These are phyloP conservation scores for Platanus orientalis DNA, from an alignment of 164 flowering plant species.

Conservation along the genomic window DNA sequence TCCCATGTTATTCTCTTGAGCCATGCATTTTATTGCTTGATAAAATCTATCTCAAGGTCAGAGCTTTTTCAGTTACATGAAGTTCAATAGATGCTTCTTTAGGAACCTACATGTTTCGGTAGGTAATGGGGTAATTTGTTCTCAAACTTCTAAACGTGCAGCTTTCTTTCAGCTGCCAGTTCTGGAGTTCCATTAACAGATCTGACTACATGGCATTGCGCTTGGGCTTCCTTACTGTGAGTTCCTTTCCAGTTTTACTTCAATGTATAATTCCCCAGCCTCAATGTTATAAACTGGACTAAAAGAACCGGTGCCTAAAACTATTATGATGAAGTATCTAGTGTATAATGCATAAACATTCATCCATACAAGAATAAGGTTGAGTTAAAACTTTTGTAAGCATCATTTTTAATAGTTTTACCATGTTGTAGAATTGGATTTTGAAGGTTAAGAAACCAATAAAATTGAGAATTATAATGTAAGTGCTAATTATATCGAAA, in stretches of 20 bases:
- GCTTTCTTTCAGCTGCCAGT: conserved; percentile 86
- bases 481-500: no score
- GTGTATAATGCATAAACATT: background rate
- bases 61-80: background rate
- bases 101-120: background rate
- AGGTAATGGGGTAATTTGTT: background rate
- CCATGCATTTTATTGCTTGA: background rate
- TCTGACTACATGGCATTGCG: conserved; percentile 87
- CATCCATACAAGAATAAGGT: no score
- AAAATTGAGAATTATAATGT: no score
- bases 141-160: conserved; percentile 25
- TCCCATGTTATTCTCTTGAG: no score
- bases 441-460: no score
- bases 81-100: background rate
- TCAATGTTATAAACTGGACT: background rate
- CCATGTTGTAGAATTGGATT: no score
- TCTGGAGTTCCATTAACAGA: conserved; percentile 73
- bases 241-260: conserved; percentile 15
- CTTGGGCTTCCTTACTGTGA: conserved; percentile 72
- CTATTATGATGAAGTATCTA: background rate
- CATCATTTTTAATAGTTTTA: no score
- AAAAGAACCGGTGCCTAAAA: background rate
- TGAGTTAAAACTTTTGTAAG: no score
- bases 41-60: no score
- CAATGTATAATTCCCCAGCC: background rate